A percentile compares a stretch with the other conserved stretches of the same genome.
Conservation (phyloP, 106 monocot genomes). For the Dendrobium huoshanense region DNA sequence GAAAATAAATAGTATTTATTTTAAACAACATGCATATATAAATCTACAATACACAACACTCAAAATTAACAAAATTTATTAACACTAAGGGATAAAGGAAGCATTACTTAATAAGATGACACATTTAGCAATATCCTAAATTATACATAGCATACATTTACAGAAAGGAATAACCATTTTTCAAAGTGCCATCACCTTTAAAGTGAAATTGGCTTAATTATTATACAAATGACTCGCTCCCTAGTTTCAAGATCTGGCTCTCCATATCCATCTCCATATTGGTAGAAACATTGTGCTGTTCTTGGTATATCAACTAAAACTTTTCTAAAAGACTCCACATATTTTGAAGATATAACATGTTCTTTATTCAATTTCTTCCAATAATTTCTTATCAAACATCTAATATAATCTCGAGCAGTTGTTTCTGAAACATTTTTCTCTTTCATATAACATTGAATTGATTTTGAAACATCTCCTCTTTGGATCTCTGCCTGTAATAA, state of each 20-base stretch:
- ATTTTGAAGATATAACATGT: background rate
- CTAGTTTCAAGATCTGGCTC: background rate
- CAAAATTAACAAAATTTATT: too few species aligned
- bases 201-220: slow-evolving; percentile 5
- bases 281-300: slow-evolving; percentile 6
- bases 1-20: too few species aligned
- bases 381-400: background rate
- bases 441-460: slow-evolving; percentile 19
- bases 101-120: too few species aligned
- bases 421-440: slow-evolving; percentile 17
- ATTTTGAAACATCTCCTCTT: slow-evolving; percentile 10
- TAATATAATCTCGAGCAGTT: slow-evolving; percentile 9
- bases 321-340: background rate
- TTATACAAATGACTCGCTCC: background rate
- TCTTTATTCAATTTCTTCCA: slow-evolving; percentile 12
- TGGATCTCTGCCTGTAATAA: slow-evolving; percentile 13
- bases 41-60: too few species aligned
- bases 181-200: too few species aligned
- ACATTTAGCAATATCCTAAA: too few species aligned
- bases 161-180: too few species aligned
- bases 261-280: slow-evolving; percentile 11
- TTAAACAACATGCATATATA: too few species aligned
- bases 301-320: background rate
- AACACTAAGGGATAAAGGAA: too few species aligned
- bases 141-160: too few species aligned